These are phyloP conservation scores for Pichia nanzhaoensis DNA, from an alignment of 805 yeast genomes.

Conservation along the genomic window DNA sequence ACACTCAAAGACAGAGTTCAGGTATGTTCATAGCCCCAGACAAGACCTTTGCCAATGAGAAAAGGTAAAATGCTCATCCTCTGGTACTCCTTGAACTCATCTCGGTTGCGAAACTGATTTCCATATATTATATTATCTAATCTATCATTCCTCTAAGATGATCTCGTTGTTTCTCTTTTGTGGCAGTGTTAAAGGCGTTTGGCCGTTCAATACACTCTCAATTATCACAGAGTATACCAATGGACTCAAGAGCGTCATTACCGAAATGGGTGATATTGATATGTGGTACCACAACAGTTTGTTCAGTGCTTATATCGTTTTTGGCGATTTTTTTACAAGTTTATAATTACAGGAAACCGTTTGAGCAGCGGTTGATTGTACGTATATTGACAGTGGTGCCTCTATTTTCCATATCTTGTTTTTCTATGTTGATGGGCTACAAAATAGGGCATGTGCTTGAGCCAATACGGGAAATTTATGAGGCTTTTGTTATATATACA, in stretches of 20 bases:
- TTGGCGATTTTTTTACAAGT: slow-evolving; percentile 47
- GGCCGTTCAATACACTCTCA: no score
- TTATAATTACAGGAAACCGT: slow-evolving; percentile 77
- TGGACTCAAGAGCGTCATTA: slow-evolving; percentile 4
- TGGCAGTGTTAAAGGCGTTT: no score
- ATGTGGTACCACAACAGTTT: slow-evolving; percentile 12
- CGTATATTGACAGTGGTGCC: slow-evolving; percentile 82
- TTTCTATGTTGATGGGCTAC: slow-evolving; percentile 45
- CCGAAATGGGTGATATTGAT: slow-evolving; percentile 3
- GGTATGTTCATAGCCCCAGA: no score
- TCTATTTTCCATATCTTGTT: slow-evolving; percentile 68
- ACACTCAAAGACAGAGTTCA: no score
- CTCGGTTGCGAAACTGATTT: no score
- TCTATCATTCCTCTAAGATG: no score
- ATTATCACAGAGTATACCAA: neutral
- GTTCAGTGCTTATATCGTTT: slow-evolving; percentile 35
- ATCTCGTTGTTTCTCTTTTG: no score
- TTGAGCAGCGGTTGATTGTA: slow-evolving; percentile 77
- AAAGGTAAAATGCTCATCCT: no score
- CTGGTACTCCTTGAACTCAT: no score
- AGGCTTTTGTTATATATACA: slow-evolving; percentile 92
- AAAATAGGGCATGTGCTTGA: slow-evolving; percentile 45
- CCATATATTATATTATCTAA: no score
- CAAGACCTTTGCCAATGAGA: no score
- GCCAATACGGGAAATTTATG: slow-evolving; percentile 84